phyloP scores from a whole-genome alignment of 75 land plant genomes.

The Cryptomeria japonica region DNA sequence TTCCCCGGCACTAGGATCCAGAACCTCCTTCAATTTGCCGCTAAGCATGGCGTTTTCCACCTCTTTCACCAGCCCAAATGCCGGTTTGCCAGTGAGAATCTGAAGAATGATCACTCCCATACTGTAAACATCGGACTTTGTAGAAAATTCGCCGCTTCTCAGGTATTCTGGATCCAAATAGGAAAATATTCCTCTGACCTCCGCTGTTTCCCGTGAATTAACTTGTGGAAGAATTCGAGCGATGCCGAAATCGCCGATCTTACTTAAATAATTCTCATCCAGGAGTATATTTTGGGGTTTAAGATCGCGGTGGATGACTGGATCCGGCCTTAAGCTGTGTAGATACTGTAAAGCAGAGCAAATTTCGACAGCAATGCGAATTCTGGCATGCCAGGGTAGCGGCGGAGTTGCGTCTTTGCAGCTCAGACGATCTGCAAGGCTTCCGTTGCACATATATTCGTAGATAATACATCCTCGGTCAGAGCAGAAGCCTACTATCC shows the following conservation, averaged over 20 bases:
- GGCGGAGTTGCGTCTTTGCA: constrained; percentile 44
- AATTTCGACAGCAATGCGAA: constrained; percentile 55
- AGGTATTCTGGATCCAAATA: constrained; percentile 78
- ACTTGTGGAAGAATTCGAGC: constrained; percentile 24
- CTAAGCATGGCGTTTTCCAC: constrained; percentile 40
- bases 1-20: constrained; percentile 60
- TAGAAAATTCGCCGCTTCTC: constrained; percentile 52
- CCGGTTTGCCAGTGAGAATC: constrained; percentile 52
- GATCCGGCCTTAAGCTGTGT: constrained; percentile 51
- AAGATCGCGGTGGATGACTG: constrained; percentile 73
- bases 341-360: constrained; percentile 64
- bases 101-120: constrained; percentile 74
- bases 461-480: constrained; percentile 61
- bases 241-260: constrained; percentile 66
- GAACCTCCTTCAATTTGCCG: constrained; percentile 22
- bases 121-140: constrained; percentile 72
- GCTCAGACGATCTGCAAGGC: constrained; percentile 64
- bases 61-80: constrained; percentile 30
- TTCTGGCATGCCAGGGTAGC: constrained; percentile 57
- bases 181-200: constrained; percentile 52
- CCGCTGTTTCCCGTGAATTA: constrained; percentile 17
- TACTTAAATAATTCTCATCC: constrained; percentile 56
- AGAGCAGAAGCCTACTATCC: constrained; percentile 63
- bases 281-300: constrained; percentile 77
- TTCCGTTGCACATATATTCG: constrained; percentile 65